phyloP scores from a whole-genome alignment of 2,329 filamentous ascomycete species.

The Ascochyta koolunga region DNA sequence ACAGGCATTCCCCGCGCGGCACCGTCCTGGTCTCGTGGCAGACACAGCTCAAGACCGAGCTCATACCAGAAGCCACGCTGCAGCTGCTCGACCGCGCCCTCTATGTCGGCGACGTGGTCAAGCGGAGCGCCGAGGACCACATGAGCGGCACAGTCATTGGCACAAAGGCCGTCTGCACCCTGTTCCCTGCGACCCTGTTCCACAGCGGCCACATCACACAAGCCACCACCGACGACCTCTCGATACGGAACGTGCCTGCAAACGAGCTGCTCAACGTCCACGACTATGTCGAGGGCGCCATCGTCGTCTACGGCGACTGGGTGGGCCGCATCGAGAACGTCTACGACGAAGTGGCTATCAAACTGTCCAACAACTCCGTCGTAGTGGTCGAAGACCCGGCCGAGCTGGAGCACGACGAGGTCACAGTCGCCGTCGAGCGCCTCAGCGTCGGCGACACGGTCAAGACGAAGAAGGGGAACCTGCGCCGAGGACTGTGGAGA shows the following conservation, averaged over 20 bases:
- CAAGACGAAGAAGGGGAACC: slow-evolving; percentile 58
- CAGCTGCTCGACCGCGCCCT: slow-evolving; percentile 61
- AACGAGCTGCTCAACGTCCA: slow-evolving; percentile 55
- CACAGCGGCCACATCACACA: slow-evolving; percentile 30
- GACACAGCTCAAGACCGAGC: slow-evolving; percentile 48
- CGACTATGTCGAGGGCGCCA: slow-evolving; percentile 57
- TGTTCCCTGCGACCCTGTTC: slow-evolving; percentile 45
- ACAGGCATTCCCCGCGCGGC: slow-evolving; percentile 58
- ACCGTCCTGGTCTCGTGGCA: slow-evolving; percentile 59
- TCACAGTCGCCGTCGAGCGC: slow-evolving; percentile 42
- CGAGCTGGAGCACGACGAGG: slow-evolving; percentile 48
- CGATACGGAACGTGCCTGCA: slow-evolving; percentile 51
- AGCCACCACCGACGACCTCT: slow-evolving; percentile 35
- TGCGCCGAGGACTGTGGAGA: slow-evolving; percentile 60
- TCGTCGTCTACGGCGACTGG: slow-evolving; percentile 62
- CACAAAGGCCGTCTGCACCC: slow-evolving; percentile 54
- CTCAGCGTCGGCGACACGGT: slow-evolving; percentile 58
- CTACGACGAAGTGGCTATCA: slow-evolving; percentile 57
- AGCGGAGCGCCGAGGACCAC: slow-evolving; percentile 54
- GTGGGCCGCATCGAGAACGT: slow-evolving; percentile 60
- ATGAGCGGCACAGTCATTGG: slow-evolving; percentile 63
- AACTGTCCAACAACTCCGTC: slow-evolving; percentile 59
- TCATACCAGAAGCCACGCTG: slow-evolving; percentile 53
- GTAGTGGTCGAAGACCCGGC: slow-evolving; percentile 58
- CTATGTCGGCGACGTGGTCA: slow-evolving; percentile 62